Conservation (phyloP, 257 asterid species). For the Petunia axillaris region DNA sequence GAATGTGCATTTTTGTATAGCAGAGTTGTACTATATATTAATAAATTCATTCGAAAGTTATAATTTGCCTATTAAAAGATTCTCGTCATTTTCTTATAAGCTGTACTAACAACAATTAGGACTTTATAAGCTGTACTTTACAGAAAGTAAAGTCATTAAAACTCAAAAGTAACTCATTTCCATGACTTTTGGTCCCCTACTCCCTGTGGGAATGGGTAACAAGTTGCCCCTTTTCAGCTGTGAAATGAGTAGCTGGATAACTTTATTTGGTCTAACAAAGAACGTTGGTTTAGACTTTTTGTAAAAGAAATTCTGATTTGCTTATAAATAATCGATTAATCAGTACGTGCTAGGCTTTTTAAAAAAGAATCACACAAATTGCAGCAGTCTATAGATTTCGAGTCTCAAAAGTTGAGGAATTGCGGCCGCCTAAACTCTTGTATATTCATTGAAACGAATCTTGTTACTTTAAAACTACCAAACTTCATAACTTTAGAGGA, state of each 20-base stretch:
- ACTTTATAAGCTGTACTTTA: background rate
- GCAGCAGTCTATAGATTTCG: background rate
- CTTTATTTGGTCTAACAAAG: background rate
- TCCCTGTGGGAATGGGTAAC: background rate
- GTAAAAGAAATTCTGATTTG: background rate
- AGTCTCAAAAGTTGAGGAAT: background rate
- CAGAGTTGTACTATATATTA: too few species aligned
- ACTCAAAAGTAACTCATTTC: background rate
- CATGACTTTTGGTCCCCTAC: conserved; percentile 12
- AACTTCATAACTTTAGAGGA: background rate
- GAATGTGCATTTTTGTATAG: too few species aligned
- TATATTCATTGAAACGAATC: conserved; percentile 19
- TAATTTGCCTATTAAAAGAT: background rate
- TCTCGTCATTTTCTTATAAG: background rate
- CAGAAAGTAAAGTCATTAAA: background rate
- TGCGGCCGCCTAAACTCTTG: conserved; percentile 19
- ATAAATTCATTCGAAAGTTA: too few species aligned
- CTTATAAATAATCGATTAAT: background rate
- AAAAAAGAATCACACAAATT: background rate
- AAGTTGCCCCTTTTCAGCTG: too few species aligned
- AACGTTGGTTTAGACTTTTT: background rate
- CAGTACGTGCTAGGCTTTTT: background rate
- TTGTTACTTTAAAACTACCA: background rate
- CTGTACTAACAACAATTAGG: background rate
- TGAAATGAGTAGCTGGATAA: too few species aligned